A percentile compares a stretch with the other conserved stretches of the same genome.
Evolutionary conservation across 192 early-diverging fungal species (phyloP).

Genomic region (Phycomyces blakesleeanus): DNA sequence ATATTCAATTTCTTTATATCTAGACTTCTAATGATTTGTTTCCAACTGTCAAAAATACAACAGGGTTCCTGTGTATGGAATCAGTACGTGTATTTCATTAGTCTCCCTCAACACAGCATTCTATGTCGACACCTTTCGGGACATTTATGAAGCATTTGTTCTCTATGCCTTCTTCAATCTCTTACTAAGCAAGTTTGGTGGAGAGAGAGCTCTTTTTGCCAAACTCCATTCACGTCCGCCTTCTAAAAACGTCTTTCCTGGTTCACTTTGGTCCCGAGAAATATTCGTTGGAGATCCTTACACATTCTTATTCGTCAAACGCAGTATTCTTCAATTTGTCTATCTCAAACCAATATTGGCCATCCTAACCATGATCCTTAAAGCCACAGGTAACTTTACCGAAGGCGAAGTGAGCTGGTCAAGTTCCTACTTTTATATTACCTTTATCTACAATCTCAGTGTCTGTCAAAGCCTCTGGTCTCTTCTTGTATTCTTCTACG

Average conservation of each 20-base stretch:
- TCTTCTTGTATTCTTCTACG: constrained; percentile 84
- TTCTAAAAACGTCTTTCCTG: constrained; percentile 79
- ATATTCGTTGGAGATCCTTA: constrained; percentile 89
- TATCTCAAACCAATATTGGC: constrained; percentile 82
- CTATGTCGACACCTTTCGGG: constrained; percentile 86
- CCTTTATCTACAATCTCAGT: constrained; percentile 81
- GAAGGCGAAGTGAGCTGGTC: constrained; percentile 72
- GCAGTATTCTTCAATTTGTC: constrained; percentile 91
- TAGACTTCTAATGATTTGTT: background rate
- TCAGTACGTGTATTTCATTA: constrained; percentile 76
- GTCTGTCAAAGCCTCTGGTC: constrained; percentile 84
- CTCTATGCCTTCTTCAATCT: constrained; percentile 93
- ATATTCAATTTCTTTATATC: too few relatives aligned
- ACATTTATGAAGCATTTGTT: constrained; percentile 95
- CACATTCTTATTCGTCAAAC: constrained; percentile 84
- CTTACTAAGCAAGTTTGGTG: constrained; percentile 81
- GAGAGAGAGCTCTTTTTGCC: constrained; percentile 78
- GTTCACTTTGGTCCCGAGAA: constrained; percentile 62
- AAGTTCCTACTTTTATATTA: constrained; percentile 76
- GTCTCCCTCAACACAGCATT: constrained; percentile 68
- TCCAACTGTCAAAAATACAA: constrained; percentile 1
- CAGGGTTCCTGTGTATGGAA: constrained; percentile 85
- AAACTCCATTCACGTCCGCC: constrained; percentile 72
- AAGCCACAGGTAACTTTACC: constrained; percentile 66
- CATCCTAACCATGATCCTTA: constrained; percentile 74